Base-by-base conservation (phyloP, 257 asterid species). In the Jasminum sambac region DNA sequence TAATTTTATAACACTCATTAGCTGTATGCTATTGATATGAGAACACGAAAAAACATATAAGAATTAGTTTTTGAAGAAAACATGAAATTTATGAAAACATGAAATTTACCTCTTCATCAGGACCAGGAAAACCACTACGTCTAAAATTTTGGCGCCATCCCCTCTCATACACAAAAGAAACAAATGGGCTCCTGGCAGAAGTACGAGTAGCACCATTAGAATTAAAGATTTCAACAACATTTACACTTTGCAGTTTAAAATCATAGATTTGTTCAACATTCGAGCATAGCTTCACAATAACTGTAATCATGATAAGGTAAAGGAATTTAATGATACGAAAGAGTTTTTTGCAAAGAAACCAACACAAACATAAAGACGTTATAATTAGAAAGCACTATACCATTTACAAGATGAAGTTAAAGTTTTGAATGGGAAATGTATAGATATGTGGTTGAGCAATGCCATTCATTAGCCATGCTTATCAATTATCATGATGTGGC, bases 131-230 rank as follows among this genome's bases (percentile, higher is more conserved):
- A 67, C 99, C 98, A 65, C 96, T 84, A 50, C 81, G 83, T 74
- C 65, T 87, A 80, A 95, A 95, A 71, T 80, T 85, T 76, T 95
- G 99, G 72, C 97, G 98, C 99, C 99, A 95, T 63, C 98, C 98
- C 74, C 99, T 91, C 90, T 91, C 99, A 66, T 95, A 95, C 72
- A 88, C 83, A 77, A 84, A 95, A 30, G 99, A 95, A 76, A 95
- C 93, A 72, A 95, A 70, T 40, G 99, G 98, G 70, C 98, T 95
- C 98, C 99, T 95, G 78, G 43, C 24, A 70, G 79, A 68, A 48
- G 69, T 5, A 16, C 41, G 38, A 68, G 41, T 38, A 68, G 16
- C 68, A 77, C 58, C 65, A 71, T 74, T 76, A 81, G 73, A 71
- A 57, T 64, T 41, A 30, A 83, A 64, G 16, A 72, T 25, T 16